Conservation (phyloP, 176 grass and related monocot species). For the Aegilops tauschii region DNA sequence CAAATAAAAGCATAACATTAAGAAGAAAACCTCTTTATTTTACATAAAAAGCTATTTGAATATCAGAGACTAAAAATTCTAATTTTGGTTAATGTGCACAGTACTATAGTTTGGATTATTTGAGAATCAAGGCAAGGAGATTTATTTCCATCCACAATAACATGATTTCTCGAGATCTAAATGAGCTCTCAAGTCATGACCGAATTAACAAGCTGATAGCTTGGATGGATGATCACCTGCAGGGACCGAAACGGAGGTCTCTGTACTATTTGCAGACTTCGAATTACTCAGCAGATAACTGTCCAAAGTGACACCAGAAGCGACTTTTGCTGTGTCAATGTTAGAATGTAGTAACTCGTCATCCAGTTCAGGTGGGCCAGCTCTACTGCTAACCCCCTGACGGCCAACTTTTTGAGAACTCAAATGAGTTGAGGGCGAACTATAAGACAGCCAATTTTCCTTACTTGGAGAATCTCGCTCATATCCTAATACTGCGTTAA, state of each 20-base stretch:
- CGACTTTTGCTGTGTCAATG: conserved; percentile 19
- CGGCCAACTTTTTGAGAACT: conserved; percentile 34
- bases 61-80: conserved; percentile 27
- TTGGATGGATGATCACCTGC: conserved; percentile 36
- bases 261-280: conserved; percentile 31
- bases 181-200: conserved; percentile 45
- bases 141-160: conserved; percentile 24
- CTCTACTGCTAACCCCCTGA: conserved; percentile 25
- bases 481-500: conserved; percentile 64
- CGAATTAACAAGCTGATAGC: conserved; percentile 35
- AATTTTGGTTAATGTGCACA: background rate
- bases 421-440: conserved; percentile 32
- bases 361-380: conserved; percentile 31
- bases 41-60: conserved; percentile 27
- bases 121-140: conserved; percentile 23
- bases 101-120: conserved; percentile 30
- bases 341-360: conserved; percentile 35
- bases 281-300: conserved; percentile 34
- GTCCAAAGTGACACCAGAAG: conserved; percentile 24
- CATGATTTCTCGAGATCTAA: conserved; percentile 36
- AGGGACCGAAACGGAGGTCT: conserved; percentile 36
- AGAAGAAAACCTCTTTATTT: background rate
- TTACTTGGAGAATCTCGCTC: conserved; percentile 25
- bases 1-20: conserved; percentile 18
- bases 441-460: conserved; percentile 39